phyloP scores from a whole-genome alignment of 2,329 filamentous ascomycete genomes.

The Exutisphaerella laricina region DNA sequence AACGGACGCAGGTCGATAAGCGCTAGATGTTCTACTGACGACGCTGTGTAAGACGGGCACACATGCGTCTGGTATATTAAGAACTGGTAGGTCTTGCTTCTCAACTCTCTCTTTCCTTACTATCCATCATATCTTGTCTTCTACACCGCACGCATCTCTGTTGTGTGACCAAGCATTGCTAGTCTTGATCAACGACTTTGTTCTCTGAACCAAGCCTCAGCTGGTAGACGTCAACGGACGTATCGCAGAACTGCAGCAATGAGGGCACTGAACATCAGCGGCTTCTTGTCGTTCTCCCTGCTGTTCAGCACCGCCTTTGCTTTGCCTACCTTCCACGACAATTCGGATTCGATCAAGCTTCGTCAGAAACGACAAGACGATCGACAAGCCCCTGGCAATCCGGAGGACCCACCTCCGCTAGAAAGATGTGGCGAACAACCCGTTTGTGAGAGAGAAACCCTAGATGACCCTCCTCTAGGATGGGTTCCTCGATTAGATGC shows the following conservation, averaged over 20 bases:
- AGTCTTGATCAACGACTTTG: neutral
- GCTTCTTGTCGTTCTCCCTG: slow-evolving; percentile 6
- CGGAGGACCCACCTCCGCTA: too few species aligned
- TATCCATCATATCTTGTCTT: neutral
- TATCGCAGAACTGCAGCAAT: neutral
- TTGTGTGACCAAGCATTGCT: neutral
- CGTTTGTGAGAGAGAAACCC: too few species aligned
- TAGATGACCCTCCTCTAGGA: too few species aligned
- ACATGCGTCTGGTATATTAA: slow-evolving; percentile 1
- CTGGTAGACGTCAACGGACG: too few species aligned
- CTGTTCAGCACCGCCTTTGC: slow-evolving; percentile 4
- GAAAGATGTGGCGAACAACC: too few species aligned
- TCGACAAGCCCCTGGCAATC: too few species aligned
- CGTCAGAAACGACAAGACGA: too few species aligned
- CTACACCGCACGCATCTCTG: neutral
- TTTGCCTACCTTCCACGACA: slow-evolving; percentile 3
- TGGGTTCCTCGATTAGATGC: too few species aligned
- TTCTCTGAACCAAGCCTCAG: neutral
- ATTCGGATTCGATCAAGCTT: too few species aligned
- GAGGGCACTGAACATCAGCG: neutral
- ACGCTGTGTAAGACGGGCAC: slow-evolving; percentile 2
- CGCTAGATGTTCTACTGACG: neutral
- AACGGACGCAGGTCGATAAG: slow-evolving; percentile 1
- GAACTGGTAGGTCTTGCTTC: neutral
- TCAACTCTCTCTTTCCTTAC: neutral